Conservation (phyloP, 2,329 filamentous ascomycete species). For the Beauveria caledonica region DNA sequence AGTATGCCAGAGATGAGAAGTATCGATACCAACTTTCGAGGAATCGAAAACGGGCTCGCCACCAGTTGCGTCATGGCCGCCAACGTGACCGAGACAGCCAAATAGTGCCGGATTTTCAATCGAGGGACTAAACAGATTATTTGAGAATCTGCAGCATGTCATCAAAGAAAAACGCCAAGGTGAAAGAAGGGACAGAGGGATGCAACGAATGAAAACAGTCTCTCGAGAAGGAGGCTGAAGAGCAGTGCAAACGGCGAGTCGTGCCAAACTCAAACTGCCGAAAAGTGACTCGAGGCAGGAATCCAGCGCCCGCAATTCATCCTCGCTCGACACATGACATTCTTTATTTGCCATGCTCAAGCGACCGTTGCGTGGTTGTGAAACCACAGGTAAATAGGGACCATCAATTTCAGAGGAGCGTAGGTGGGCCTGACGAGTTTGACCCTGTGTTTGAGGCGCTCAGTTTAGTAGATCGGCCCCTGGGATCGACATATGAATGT, state of each 20-base stretch:
- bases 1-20: not conserved
- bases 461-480: not conserved
- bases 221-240: not conserved
- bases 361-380: not conserved
- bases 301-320: not conserved
- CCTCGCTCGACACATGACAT: not conserved
- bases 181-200: not conserved
- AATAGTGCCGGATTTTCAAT: not conserved
- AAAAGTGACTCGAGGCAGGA: not conserved
- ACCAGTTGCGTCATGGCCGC: slow-evolving; percentile 1
- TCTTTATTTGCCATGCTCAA: not conserved
- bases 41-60: not conserved
- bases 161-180: not conserved
- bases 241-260: not conserved
- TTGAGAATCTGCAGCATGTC: not conserved
- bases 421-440: not conserved
- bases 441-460: not conserved
- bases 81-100: not conserved
- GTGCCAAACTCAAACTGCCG: not conserved
- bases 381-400: not conserved
- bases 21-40: not conserved
- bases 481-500: not conserved
- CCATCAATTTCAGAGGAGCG: not conserved
- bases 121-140: not conserved
- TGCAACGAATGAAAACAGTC: not conserved